phyloP scores from a whole-genome alignment of 495 filamentous ascomycete genomes.

The Acidomyces sp. region DNA sequence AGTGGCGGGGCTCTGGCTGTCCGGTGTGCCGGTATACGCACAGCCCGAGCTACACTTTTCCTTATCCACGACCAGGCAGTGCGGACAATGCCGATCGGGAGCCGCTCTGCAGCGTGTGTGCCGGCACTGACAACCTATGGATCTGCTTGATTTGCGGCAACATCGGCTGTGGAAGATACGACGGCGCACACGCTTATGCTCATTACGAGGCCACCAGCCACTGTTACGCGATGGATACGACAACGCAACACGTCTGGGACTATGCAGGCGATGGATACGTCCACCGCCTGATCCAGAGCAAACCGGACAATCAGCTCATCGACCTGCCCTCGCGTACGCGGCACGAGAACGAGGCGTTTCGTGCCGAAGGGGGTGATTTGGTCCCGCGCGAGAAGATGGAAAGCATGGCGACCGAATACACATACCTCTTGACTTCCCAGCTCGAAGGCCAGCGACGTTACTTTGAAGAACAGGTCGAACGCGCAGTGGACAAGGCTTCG shows the following conservation, averaged over 20 bases:
- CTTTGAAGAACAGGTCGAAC: constrained; percentile 85
- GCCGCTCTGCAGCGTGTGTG: constrained; percentile 59
- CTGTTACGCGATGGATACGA: constrained; percentile 82
- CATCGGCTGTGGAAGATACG: constrained; percentile 88
- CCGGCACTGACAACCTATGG: constrained; percentile 70
- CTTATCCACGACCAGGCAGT: constrained; percentile 17
- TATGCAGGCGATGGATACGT: constrained; percentile 91
- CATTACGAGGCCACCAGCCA: constrained; percentile 86
- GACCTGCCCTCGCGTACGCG: constrained; percentile 50
- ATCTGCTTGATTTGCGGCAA: constrained; percentile 79
- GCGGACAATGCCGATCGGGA: constrained; percentile 28
- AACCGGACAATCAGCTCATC: constrained; percentile 79
- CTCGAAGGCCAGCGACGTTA: constrained; percentile 85
- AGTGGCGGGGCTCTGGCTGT: constrained; percentile 88
- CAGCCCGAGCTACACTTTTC: constrained; percentile 19
- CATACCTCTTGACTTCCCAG: constrained; percentile 80
- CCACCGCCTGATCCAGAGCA: constrained; percentile 83
- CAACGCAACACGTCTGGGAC: constrained; percentile 93
- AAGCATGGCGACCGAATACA: constrained; percentile 83
- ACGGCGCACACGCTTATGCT: constrained; percentile 80
- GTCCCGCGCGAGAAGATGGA: constrained; percentile 87
- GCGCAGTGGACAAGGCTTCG: constrained; percentile 80
- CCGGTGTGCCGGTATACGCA: constrained; percentile 88
- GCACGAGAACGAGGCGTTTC: constrained; percentile 26
- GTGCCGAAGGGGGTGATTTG: constrained; percentile 44